These are phyloP conservation scores for Cladophialophora immunda DNA, from an alignment of 2,329 filamentous ascomycete genomes.

Conservation along the genomic window DNA sequence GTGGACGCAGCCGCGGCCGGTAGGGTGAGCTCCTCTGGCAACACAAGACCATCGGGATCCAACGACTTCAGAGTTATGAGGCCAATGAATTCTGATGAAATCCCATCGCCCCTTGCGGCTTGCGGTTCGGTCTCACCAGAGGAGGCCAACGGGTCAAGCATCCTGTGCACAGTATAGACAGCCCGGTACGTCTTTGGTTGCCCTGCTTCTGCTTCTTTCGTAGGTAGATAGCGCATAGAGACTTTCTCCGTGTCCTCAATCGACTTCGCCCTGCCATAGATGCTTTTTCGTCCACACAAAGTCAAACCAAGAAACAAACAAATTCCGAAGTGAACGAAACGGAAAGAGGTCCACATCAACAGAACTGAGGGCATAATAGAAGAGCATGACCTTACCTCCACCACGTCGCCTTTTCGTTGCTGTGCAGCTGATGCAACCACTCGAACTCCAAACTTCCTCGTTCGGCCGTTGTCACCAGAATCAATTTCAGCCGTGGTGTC, in stretches of 20 bases:
- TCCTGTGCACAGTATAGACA: background rate
- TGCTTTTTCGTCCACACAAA: constrained; percentile 35
- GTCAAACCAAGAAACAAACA: background rate
- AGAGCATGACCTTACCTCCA: constrained; percentile 45
- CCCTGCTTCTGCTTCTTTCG: background rate
- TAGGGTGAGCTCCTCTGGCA: background rate
- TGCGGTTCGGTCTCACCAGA: background rate
- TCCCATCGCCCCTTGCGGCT: background rate
- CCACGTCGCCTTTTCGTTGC: constrained; percentile 43
- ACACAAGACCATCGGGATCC: background rate
- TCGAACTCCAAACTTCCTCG: constrained; percentile 45
- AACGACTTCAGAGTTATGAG: background rate
- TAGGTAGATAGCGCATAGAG: constrained; percentile 30
- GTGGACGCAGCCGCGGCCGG: constrained; percentile 23
- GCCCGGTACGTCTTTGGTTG: background rate
- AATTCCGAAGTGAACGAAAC: background rate
- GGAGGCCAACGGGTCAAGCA: background rate
- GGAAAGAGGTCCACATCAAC: background rate
- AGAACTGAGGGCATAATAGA: background rate
- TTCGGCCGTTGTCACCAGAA: constrained; percentile 43
- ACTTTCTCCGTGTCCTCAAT: constrained; percentile 44
- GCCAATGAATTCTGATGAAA: background rate
- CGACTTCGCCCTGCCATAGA: constrained; percentile 42
- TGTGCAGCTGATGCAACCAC: constrained; percentile 47
- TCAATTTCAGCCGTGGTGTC: constrained; percentile 46